These are phyloP conservation scores for Lonicera japonica DNA, from an alignment of 129 eudicot genomes.

Conservation along the genomic window DNA sequence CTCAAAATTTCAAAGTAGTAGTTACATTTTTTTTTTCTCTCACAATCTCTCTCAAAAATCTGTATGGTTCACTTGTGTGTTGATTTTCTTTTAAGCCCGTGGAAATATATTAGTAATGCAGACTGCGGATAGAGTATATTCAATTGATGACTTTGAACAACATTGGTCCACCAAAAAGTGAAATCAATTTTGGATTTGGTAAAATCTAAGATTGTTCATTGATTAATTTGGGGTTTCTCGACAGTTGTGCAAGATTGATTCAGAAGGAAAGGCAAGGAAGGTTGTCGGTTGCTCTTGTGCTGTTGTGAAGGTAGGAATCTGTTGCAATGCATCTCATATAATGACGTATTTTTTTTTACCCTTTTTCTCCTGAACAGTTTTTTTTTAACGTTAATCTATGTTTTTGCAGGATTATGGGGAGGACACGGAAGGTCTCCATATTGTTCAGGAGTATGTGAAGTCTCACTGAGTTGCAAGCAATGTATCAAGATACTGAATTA, in stretches of 20 bases:
- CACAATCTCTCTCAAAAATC: too few species aligned
- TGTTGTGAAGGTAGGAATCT: conserved; percentile 76
- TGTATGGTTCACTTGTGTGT: background rate
- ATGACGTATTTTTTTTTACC: background rate
- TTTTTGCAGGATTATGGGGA: conserved; percentile 71
- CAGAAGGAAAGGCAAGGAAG: conserved; percentile 96
- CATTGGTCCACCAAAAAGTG: too few species aligned
- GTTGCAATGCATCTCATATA: background rate
- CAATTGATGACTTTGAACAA: too few species aligned
- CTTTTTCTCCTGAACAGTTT: background rate
- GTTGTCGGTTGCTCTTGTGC: conserved; percentile 92
- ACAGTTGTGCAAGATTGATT: conserved; percentile 96
- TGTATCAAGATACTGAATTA: conserved; percentile 8
- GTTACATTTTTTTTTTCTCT: too few species aligned
- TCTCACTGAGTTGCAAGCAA: conserved; percentile 42
- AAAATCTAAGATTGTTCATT: too few species aligned
- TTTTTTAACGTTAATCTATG: too few species aligned
- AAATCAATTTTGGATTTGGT: background rate
- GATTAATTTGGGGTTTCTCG: background rate
- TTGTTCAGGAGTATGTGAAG: conserved; percentile 76
- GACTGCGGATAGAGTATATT: too few species aligned
- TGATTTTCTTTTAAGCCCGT: background rate
- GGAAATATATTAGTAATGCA: background rate
- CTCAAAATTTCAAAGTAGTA: conserved; percentile 2
- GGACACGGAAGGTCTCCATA: conserved; percentile 82